These are phyloP conservation scores for Thermomucor indicae-seudaticae DNA, from an alignment of 371 early-diverging fungal species.

Conservation along the genomic window DNA sequence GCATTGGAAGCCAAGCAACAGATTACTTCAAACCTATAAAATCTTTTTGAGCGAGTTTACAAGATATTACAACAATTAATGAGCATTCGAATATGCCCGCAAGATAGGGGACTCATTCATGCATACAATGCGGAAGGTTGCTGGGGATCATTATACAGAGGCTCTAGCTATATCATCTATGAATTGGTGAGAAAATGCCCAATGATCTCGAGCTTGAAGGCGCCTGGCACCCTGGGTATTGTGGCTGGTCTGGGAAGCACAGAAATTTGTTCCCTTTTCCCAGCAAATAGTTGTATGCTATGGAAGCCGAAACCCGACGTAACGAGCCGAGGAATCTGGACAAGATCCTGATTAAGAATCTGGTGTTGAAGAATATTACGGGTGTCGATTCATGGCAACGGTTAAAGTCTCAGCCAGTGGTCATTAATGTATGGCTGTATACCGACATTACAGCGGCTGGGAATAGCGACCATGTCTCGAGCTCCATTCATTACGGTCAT, in stretches of 20 bases:
- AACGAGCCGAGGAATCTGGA: slow-evolving; percentile 39
- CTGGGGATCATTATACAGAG: too few species aligned
- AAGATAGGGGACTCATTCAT: too few species aligned
- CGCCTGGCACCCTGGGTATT: neutral
- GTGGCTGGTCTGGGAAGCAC: neutral
- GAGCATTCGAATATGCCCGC: too few species aligned
- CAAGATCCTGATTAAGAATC: slow-evolving; percentile 77
- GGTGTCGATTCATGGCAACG: slow-evolving; percentile 96
- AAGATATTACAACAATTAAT: too few species aligned
- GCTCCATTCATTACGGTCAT: slow-evolving; percentile 83
- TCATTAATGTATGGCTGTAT: slow-evolving; percentile 68
- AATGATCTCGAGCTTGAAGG: too few species aligned
- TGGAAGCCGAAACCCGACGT: slow-evolving; percentile 1
- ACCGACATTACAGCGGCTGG: slow-evolving; percentile 79
- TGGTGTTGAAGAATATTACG: slow-evolving; percentile 79
- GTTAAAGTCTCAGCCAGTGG: slow-evolving; percentile 80
- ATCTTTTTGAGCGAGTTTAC: too few species aligned
- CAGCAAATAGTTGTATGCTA: neutral
- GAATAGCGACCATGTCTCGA: slow-evolving; percentile 66
- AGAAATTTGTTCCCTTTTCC: neutral
- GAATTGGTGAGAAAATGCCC: too few species aligned
- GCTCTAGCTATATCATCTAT: too few species aligned
- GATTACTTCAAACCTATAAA: too few species aligned
- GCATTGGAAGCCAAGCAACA: too few species aligned
- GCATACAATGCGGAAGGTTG: too few species aligned